These are phyloP conservation scores for Fonsecaea pugnacius DNA, from an alignment of 2,329 filamentous ascomycete genomes.

Conservation along the genomic window DNA sequence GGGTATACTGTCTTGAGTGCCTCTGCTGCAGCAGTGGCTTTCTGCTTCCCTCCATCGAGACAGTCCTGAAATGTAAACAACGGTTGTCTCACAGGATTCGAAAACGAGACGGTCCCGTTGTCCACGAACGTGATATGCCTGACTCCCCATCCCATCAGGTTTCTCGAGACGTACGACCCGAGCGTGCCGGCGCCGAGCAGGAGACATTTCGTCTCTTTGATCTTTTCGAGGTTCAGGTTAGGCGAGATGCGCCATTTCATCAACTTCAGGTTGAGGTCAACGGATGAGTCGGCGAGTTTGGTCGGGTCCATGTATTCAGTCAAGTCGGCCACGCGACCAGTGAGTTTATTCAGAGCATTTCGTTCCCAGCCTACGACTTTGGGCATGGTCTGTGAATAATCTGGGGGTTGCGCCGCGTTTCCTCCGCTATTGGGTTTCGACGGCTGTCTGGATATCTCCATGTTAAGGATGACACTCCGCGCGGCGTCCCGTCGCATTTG, in stretches of 20 bases:
- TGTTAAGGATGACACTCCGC: conserved; percentile 75
- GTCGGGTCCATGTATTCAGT: conserved; percentile 92
- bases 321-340: conserved; percentile 77
- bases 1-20: conserved; percentile 86
- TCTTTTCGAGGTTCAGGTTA: conserved; percentile 79
- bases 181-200: conserved; percentile 90
- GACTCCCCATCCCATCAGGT: conserved; percentile 93
- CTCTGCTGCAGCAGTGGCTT: conserved; percentile 79
- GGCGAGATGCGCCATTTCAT: conserved; percentile 99
- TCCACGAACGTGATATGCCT: conserved; percentile 95
- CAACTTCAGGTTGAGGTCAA: conserved; percentile 93
- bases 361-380: conserved; percentile 97
- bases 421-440: conserved; percentile 31
- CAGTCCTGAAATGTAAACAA: conserved; percentile 91
- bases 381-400: conserved; percentile 60
- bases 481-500: conserved; percentile 77
- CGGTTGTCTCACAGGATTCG: conserved; percentile 93
- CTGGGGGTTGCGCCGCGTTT: neutral
- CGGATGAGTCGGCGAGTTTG: conserved; percentile 84
- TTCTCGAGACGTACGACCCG: conserved; percentile 90
- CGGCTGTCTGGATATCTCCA: conserved; percentile 44
- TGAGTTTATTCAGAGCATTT: conserved; percentile 75
- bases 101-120: conserved; percentile 90
- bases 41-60: conserved; percentile 78
- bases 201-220: conserved; percentile 88